Percentiles rank a stretch among this genome's conserved stretches.
These are phyloP conservation scores for Paxillus ammoniavirescens DNA, from an alignment of 768 basidiomycete genomes.

Conservation along the genomic window DNA sequence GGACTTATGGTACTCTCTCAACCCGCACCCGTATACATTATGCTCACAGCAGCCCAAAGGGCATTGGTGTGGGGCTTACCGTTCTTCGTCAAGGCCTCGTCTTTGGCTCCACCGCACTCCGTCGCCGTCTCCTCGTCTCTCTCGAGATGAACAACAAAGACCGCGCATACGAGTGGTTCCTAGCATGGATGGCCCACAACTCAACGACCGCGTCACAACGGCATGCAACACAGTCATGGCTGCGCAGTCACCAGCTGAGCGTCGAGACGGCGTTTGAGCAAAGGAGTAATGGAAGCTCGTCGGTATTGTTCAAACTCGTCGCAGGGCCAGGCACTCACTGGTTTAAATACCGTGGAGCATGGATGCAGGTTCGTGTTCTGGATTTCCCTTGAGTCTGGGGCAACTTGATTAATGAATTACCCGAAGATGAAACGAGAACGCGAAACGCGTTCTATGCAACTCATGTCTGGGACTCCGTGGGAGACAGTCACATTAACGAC, in stretches of 20 bases:
- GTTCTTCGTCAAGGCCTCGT: slow-evolving; percentile 68
- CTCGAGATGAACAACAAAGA: slow-evolving; percentile 97
- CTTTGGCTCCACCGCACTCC: slow-evolving; percentile 71
- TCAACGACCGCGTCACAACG: slow-evolving; percentile 34
- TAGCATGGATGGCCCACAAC: slow-evolving; percentile 90
- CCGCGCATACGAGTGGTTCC: slow-evolving; percentile 93
- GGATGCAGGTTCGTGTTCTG: slow-evolving; percentile 79
- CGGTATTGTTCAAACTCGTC: slow-evolving; percentile 88
- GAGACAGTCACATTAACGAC: slow-evolving; percentile 95
- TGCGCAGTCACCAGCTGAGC: slow-evolving; percentile 87
- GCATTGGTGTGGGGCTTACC: slow-evolving; percentile 84
- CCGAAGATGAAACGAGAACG: slow-evolving; percentile 89
- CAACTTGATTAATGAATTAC: neutral
- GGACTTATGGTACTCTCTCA: slow-evolving; percentile 79
- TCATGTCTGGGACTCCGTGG: slow-evolving; percentile 93
- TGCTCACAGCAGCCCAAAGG: slow-evolving; percentile 45
- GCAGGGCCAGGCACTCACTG: slow-evolving; percentile 95
- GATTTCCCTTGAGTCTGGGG: neutral
- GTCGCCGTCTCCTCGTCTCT: slow-evolving; percentile 87
- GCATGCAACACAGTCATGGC: slow-evolving; percentile 38
- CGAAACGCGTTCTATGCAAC: slow-evolving; percentile 87
- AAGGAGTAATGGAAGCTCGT: slow-evolving; percentile 86
- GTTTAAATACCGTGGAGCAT: slow-evolving; percentile 85
- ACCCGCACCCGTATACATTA: neutral
- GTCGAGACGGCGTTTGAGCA: slow-evolving; percentile 92